A percentile compares a stretch with the other conserved stretches of the same genome.
Conservation (phyloP, 2,329 filamentous ascomycete species). For the Ramichloridium luteum region DNA sequence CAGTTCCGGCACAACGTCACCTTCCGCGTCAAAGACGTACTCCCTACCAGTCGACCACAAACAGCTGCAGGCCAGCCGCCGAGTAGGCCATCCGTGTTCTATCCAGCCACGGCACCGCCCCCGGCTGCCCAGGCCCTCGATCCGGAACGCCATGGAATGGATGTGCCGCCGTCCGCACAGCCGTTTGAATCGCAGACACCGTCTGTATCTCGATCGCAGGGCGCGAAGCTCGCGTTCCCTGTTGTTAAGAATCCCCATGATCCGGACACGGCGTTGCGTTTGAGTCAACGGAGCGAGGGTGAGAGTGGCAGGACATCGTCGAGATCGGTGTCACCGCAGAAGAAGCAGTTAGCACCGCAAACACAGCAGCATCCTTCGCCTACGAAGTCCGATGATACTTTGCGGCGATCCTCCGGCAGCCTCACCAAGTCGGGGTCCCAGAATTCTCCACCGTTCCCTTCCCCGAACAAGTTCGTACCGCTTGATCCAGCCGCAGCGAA, state of each 20-base stretch:
- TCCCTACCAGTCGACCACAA: constrained; percentile 4
- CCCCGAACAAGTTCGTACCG: constrained; percentile 1
- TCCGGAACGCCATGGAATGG: too few species aligned
- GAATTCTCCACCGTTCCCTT: neutral
- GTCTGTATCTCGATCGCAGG: constrained; percentile 29
- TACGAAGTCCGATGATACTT: constrained; percentile 4
- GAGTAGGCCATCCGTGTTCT: too few species aligned
- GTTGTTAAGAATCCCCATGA: constrained; percentile 67
- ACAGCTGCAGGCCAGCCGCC: too few species aligned
- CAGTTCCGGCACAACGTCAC: too few species aligned
- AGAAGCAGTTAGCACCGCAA: too few species aligned
- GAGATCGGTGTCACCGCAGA: too few species aligned
- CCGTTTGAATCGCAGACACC: constrained; percentile 18
- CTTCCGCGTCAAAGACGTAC: constrained; percentile 18
- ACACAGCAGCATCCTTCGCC: constrained; percentile 8
- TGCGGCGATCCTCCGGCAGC: constrained; percentile 2
- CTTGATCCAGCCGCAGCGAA: constrained; percentile 1
- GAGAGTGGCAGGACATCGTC: too few species aligned
- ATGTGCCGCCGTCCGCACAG: constrained; percentile 9
- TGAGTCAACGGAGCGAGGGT: constrained; percentile 53
- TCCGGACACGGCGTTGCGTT: constrained; percentile 46
- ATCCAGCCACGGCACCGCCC: too few species aligned
- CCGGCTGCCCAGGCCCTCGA: too few species aligned
- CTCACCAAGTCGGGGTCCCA: neutral
- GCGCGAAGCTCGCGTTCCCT: constrained; percentile 49